A percentile compares a stretch with the other conserved stretches of the same genome.
Evolutionary conservation across 2,329 filamentous ascomycete species (phyloP).

Genomic region (Tolypocladium ovalisporum): DNA sequence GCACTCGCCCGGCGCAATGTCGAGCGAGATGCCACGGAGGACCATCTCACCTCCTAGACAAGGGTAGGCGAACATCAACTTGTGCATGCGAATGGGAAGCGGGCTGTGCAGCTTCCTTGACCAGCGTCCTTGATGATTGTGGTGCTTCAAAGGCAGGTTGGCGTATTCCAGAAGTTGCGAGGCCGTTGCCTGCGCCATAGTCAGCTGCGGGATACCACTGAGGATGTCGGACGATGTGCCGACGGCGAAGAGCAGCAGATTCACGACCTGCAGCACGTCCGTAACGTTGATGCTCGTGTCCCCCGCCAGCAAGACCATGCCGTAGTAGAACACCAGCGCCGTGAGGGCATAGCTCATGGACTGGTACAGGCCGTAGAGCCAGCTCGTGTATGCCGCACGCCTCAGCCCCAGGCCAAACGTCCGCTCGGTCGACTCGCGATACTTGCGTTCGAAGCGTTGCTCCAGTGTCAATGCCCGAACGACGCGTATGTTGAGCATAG

Average conservation of each 20-base stretch:
- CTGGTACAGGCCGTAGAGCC: conserved; percentile 70
- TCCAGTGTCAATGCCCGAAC: conserved; percentile 69
- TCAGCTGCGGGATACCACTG: conserved; percentile 70
- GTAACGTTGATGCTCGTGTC: conserved; percentile 37
- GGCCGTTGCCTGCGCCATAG: conserved; percentile 61
- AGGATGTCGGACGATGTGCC: conserved; percentile 61
- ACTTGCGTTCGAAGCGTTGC: conserved; percentile 54
- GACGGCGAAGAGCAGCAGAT: conserved; percentile 75
- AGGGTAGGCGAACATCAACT: conserved; percentile 64
- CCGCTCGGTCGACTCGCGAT: conserved; percentile 36
- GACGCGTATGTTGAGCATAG: conserved; percentile 68
- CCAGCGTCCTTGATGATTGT: conserved; percentile 45
- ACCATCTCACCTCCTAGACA: conserved; percentile 39
- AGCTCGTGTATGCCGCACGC: conserved; percentile 55
- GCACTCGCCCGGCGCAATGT: conserved; percentile 50
- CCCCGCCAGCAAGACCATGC: conserved; percentile 49
- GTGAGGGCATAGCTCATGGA: conserved; percentile 60
- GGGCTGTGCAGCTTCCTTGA: conserved; percentile 12
- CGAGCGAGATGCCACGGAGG: conserved; percentile 55
- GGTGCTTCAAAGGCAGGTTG: conserved; percentile 40
- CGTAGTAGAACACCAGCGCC: conserved; percentile 78
- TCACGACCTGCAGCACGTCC: conserved; percentile 62
- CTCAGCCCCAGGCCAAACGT: conserved; percentile 52
- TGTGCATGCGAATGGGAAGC: conserved; percentile 34
- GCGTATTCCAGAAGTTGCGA: conserved; percentile 61